Evolutionary conservation across 345 rosid genomes (phyloP).

Genomic region (Bruguiera sexangula): DNA sequence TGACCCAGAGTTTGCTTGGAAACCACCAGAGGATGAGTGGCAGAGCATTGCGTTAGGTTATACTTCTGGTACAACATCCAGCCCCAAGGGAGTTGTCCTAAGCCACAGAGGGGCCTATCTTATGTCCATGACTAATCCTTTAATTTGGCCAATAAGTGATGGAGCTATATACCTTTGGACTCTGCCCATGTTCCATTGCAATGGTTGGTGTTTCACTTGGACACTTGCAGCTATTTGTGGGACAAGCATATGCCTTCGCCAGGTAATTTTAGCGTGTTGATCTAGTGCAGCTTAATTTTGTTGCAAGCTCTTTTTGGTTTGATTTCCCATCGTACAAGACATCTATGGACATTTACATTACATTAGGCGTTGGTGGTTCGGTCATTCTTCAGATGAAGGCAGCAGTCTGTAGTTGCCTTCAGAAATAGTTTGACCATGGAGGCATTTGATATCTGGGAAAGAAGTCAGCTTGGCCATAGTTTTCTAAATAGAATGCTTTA

Average conservation of each 20-base stretch:
- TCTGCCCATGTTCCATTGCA: slow-evolving; percentile 92
- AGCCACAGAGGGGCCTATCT: slow-evolving; percentile 88
- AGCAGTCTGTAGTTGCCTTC: too few relatives aligned
- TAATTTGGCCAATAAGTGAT: slow-evolving; percentile 88
- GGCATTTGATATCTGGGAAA: not conserved
- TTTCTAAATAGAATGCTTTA: not conserved
- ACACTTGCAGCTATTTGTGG: slow-evolving; percentile 83
- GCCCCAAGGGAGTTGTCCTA: slow-evolving; percentile 91
- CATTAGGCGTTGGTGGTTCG: not conserved
- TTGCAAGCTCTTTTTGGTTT: not conserved
- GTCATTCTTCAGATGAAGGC: not conserved
- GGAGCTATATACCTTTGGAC: slow-evolving; percentile 91
- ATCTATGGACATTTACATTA: not conserved
- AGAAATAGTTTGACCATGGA: not conserved
- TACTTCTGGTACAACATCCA: slow-evolving; percentile 95
- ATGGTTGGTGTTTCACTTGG: slow-evolving; percentile 95
- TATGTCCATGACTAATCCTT: slow-evolving; percentile 60
- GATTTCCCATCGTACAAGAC: not conserved
- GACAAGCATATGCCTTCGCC: slow-evolving; percentile 87
- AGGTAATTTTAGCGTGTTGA: slow-evolving; percentile 44
- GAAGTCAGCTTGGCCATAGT: not conserved
- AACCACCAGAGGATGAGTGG: slow-evolving; percentile 92
- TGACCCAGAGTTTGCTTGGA: slow-evolving; percentile 71
- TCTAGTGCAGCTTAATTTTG: not conserved
- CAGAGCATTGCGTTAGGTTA: slow-evolving; percentile 92